Percentiles rank a stretch among this genome's conserved stretches.
Conservation (phyloP, 2,329 filamentous ascomycete genomes). For the Gnomoniopsis sp. region DNA sequence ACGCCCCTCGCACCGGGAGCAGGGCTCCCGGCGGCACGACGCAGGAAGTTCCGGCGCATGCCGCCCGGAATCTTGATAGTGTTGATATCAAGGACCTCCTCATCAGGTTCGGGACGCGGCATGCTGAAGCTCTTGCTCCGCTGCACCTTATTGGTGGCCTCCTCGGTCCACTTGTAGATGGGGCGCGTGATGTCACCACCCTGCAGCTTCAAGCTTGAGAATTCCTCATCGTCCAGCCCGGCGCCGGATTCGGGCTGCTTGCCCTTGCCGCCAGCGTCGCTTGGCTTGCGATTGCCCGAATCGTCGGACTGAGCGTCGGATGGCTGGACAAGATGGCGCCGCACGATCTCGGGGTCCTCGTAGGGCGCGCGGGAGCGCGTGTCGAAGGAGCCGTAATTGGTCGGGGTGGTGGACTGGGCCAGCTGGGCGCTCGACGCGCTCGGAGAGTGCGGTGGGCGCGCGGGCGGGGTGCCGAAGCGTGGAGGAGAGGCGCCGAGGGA, state of each 20-base stretch:
- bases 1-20: slow-evolving; percentile 37
- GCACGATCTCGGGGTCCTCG: slow-evolving; percentile 90
- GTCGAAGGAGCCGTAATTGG: slow-evolving; percentile 85
- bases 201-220: slow-evolving; percentile 88
- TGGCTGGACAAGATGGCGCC: slow-evolving; percentile 79
- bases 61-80: slow-evolving; percentile 91
- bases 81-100: slow-evolving; percentile 78
- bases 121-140: slow-evolving; percentile 87
- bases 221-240: slow-evolving; percentile 67
- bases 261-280: slow-evolving; percentile 44
- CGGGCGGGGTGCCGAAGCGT: slow-evolving; percentile 64
- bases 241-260: slow-evolving; percentile 47
- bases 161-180: slow-evolving; percentile 95
- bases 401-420: slow-evolving; percentile 53
- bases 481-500: slow-evolving; percentile 69
- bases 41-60: slow-evolving; percentile 85
- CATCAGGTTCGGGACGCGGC: slow-evolving; percentile 72
- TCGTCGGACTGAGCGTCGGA: slow-evolving; percentile 48
- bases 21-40: slow-evolving; percentile 68
- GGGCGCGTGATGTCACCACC: slow-evolving; percentile 92
- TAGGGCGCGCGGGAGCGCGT: slow-evolving; percentile 61
- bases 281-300: slow-evolving; percentile 31
- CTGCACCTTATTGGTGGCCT: slow-evolving; percentile 67
- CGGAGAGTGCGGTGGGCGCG: slow-evolving; percentile 54
- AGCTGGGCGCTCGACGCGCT: slow-evolving; percentile 41